phyloP scores from a whole-genome alignment of 371 early-diverging fungal genomes.

The Mucor piriformis region DNA sequence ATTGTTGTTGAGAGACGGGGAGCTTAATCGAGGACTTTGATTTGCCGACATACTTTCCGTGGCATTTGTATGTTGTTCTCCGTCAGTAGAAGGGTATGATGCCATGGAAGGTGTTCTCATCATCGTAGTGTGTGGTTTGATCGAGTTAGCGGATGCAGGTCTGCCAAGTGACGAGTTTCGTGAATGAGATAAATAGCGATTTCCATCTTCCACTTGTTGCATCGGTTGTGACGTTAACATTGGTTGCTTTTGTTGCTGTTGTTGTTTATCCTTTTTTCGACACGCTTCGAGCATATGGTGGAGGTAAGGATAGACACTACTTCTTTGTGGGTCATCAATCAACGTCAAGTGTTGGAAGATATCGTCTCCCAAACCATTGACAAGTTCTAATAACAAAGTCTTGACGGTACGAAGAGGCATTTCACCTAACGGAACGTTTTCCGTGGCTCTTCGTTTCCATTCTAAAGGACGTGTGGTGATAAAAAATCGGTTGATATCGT shows the following conservation, averaged over 20 bases:
- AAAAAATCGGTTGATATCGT: slow-evolving; percentile 83
- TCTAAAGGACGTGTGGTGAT: slow-evolving; percentile 76
- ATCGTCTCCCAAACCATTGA: slow-evolving; percentile 65
- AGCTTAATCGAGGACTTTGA: slow-evolving; percentile 12
- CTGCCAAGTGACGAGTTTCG: slow-evolving; percentile 36
- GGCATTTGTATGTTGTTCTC: slow-evolving; percentile 2
- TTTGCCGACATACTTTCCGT: slow-evolving; percentile 5
- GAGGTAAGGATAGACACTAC: slow-evolving; percentile 71
- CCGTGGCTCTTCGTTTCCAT: slow-evolving; percentile 83
- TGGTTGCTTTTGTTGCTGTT: slow-evolving; percentile 31
- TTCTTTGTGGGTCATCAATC: slow-evolving; percentile 65
- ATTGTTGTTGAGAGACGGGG: slow-evolving; percentile 11
- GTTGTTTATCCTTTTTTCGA: slow-evolving; percentile 53
- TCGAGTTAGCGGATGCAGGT: slow-evolving; percentile 35
- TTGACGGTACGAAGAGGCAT: slow-evolving; percentile 94
- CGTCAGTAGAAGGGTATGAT: slow-evolving; percentile 16
- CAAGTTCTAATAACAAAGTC: slow-evolving; percentile 83
- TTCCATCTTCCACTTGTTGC: slow-evolving; percentile 16
- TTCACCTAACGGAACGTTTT: slow-evolving; percentile 79
- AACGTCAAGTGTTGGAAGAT: slow-evolving; percentile 64
- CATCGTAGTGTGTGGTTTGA: slow-evolving; percentile 28
- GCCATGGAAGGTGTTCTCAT: slow-evolving; percentile 33
- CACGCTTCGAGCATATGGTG: slow-evolving; percentile 73
- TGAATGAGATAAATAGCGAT: slow-evolving; percentile 26
- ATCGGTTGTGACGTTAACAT: slow-evolving; percentile 22